Base-by-base conservation (phyloP, 1,284 basidiomycete species). In the Rhodotorula mucilaginosa region DNA sequence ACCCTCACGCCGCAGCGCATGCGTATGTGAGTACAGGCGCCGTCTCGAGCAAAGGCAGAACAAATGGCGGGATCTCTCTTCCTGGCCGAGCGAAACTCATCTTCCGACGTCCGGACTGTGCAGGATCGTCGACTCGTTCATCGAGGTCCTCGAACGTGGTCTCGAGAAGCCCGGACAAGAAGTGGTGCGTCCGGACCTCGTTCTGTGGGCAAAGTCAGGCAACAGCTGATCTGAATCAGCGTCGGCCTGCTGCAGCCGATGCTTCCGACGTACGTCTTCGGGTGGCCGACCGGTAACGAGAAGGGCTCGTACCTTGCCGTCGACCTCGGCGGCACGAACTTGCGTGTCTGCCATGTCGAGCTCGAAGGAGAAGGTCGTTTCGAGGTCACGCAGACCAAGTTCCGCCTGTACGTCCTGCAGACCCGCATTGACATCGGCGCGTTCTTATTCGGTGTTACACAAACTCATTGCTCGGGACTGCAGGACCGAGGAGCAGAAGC, bases 351-450 rank as follows among this genome's bases (percentile, higher is more conserved):
- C 83, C 90, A 97, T 71, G 96, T 99, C 67, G 91, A 89, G 29
- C 85, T 99, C 21, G 88, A 91, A 78, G 96, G 96, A 34, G 85
- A 88, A 13, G 94, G 96, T 73, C 93, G 96, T 84, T 99, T 98
- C 81, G 94, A 98, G 83, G 91, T 99, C 79, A 96, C 93, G 0
- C 96, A 99, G 80, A 91, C 93, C 65, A 99, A 99, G 83, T 98
- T 98, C 83, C 90, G 94, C 69, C 87, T 99, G 66, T 76, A 44
- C 59, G 70, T 65, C 29, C 0, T 49, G 29, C 26, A 26, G 26
- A 26, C 26, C 26, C 26, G 26, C 26, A 26, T 26, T 26, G 26
- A 26, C 26, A 26, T 26, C 26, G 26, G 26, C 26, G 26, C 26
- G 26, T 26, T 26, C 26, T 26, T 26, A 26, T 26, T 26, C 26